Conservation (phyloP, 345 rosid genomes). For the Eucalyptus urophylla region DNA sequence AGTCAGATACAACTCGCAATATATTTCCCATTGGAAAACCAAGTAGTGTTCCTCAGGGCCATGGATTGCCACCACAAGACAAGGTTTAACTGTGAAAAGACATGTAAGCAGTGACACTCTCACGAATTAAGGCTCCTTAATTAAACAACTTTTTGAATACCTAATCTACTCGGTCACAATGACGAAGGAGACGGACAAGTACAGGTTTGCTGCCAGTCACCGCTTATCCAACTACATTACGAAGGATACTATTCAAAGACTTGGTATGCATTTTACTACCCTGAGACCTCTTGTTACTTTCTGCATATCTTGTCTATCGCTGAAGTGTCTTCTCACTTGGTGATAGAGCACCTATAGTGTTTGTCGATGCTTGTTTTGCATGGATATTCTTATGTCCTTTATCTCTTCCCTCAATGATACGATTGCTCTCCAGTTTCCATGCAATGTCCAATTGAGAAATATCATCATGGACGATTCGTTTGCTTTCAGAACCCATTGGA, state of each 20-base stretch:
- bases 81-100: background rate
- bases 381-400: background rate
- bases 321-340: background rate
- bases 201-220: no score
- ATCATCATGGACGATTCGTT: background rate
- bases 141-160: no score
- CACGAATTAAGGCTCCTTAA: background rate
- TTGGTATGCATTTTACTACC: constrained; percentile 22
- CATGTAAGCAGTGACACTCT: background rate
- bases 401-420: background rate
- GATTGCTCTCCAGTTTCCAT: background rate
- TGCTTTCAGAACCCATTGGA: constrained; percentile 69
- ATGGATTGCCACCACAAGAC: constrained; percentile 41
- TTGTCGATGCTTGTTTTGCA: background rate
- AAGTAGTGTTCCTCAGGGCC: constrained; percentile 38
- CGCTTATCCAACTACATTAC: constrained; percentile 51
- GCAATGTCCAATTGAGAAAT: background rate
- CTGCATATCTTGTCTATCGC: background rate
- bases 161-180: no score
- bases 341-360: background rate
- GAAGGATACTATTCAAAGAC: constrained; percentile 37
- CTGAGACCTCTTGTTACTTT: background rate
- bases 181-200: no score
- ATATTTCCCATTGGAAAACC: background rate
- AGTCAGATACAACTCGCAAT: background rate